These are phyloP conservation scores for Cicer bijugum DNA, from an alignment of 306 rosid genomes.

Conservation along the genomic window DNA sequence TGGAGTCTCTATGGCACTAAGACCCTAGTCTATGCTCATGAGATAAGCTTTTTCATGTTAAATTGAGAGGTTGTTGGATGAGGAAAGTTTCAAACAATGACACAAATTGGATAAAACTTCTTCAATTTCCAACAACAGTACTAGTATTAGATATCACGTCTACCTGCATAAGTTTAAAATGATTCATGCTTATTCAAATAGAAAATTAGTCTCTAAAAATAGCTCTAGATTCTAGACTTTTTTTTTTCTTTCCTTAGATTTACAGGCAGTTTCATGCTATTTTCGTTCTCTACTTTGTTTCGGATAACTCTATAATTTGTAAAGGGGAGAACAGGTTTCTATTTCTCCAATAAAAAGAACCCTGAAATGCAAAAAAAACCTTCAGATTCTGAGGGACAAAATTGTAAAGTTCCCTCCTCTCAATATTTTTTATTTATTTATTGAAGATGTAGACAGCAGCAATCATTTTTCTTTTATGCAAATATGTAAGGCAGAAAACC, in stretches of 20 bases:
- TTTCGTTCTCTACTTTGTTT: conserved; percentile 13
- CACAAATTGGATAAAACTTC: conserved; percentile 37
- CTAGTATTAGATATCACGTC: conserved; percentile 25
- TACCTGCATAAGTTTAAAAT: conserved; percentile 26
- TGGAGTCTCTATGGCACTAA: conserved; percentile 66
- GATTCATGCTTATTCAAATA: conserved; percentile 18
- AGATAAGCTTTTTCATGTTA: conserved; percentile 20
- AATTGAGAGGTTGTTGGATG: conserved; percentile 41
- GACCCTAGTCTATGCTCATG: conserved; percentile 44
- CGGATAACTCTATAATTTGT: conserved; percentile 20
- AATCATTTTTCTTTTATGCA: conserved; percentile 16
- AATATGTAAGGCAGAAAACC: not conserved
- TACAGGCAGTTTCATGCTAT: conserved; percentile 8
- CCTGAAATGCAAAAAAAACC: conserved; percentile 23
- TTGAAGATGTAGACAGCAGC: not conserved
- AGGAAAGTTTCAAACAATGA: conserved; percentile 26
- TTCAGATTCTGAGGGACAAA: conserved; percentile 1
- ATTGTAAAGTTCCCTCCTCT: conserved; percentile 1
- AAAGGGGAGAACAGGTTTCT: conserved; percentile 19
- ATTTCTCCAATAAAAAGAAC: conserved; percentile 7
- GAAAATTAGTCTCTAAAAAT: conserved; percentile 31
- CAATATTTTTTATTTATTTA: not conserved
- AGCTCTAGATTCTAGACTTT: conserved; percentile 13
- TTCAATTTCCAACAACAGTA: conserved; percentile 36
- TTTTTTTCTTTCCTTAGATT: conserved; percentile 19